These are phyloP conservation scores for Pueraria montana DNA, from an alignment of 306 rosid genomes.

Conservation along the genomic window DNA sequence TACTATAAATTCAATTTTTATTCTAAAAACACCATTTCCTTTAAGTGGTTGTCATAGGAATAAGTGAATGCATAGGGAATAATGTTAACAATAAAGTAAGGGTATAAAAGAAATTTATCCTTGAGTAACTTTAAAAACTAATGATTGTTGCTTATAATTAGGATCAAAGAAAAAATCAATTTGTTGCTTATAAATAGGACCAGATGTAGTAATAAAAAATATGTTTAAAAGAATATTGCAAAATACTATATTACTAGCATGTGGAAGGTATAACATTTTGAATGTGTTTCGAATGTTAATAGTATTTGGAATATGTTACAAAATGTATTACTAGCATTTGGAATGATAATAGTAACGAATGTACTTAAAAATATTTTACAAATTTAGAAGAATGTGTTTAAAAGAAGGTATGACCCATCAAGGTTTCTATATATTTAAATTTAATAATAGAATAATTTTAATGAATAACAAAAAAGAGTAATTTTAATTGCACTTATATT, in stretches of 20 bases:
- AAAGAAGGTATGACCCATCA: no score
- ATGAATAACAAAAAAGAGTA: background rate
- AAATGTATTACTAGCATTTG: background rate
- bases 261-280: background rate
- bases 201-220: no score
- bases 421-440: background rate
- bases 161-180: no score
- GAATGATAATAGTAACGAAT: background rate
- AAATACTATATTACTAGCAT: background rate
- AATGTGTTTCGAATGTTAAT: background rate
- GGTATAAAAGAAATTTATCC: no score
- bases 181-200: no score
- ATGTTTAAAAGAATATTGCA: background rate
- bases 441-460: background rate
- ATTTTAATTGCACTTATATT: background rate
- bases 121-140: no score
- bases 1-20: no score
- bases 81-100: no score
- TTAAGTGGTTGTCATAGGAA: no score
- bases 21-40: no score
- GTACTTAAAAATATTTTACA: background rate
- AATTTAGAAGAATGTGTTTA: background rate
- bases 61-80: no score
- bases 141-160: no score
- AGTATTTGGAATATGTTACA: background rate